Base-by-base conservation (phyloP, 352 stramenopile genomes). In the Phytophthora sansomeana region DNA sequence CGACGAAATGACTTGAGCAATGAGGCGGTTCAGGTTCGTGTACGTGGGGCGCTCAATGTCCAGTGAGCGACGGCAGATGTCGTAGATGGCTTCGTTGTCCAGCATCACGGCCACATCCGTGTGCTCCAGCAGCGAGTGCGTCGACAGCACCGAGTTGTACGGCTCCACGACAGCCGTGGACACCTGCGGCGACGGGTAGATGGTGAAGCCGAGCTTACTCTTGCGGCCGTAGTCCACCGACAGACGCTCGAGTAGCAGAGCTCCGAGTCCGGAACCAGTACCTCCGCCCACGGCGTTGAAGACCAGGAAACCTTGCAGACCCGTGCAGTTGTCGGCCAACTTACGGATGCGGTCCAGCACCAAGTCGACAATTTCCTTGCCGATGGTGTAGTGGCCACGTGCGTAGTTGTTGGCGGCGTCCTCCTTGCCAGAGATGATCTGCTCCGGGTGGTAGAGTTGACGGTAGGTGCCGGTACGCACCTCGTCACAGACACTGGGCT, bases 21-120 rank as follows among this genome's bases (percentile, higher is more conserved):
- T 97, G 35, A 99, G 81, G 43, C 96, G 82, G 87, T 99, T 99
- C 58, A 99, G 85, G 93, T 99, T 99, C 43, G 93, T 99, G 94
- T 99, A 99, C 46, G 96, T 98, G 13, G 97, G 97, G 53, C 95
- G 89, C 63, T 98, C 92, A 77, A 99, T 6, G 19, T 24, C 21
- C 10, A 57, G 32, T 38, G 49, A 57, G 9, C 49, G 33, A 10
- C 35, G 49, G 30, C 29, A 43, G 13, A 55, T 55, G 21, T 55
- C 48, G 7, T 36, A 36, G 13, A 36, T 36, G 32, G 32, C 32
- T 10, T 36, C 32, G 13, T 36, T 36, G 32, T 55, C 48, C 11
- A 55, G 48, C 4, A 55, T 21, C 17, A 55, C 42, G 9, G 30
- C 16, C 16, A 55, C 48, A 17, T 55, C 48, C 8, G 48, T 55